These are phyloP conservation scores for Andrographis paniculata DNA, from an alignment of 305 asterid species.

Conservation along the genomic window DNA sequence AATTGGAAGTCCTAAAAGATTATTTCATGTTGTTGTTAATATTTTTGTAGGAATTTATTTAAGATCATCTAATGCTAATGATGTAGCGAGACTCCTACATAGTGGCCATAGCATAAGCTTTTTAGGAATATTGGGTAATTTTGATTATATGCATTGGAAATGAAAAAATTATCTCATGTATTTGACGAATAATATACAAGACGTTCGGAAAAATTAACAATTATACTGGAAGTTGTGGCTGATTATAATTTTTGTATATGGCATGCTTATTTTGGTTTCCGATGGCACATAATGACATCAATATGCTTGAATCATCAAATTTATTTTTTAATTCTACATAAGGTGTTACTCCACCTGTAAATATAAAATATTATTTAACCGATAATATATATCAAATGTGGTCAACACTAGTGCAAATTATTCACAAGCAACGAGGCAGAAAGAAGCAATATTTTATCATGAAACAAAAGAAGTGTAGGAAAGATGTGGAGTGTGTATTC, in stretches of 20 bases:
- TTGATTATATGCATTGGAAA: too few species aligned
- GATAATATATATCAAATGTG: neutral
- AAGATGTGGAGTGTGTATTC: neutral
- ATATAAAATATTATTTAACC: neutral
- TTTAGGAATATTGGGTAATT: neutral
- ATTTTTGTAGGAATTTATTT: too few species aligned
- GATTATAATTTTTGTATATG: neutral
- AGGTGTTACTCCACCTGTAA: neutral
- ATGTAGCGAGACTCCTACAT: too few species aligned
- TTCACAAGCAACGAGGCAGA: neutral
- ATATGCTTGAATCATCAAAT: neutral
- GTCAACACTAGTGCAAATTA: neutral
- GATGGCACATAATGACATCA: neutral
- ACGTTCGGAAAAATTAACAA: neutral
- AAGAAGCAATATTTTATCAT: neutral
- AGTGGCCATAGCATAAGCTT: too few species aligned
- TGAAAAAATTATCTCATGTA: too few species aligned
- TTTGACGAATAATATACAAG: neutral
- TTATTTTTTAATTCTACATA: neutral
- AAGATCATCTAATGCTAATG: too few species aligned
- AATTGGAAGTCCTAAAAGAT: neutral
- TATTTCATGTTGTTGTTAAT: neutral
- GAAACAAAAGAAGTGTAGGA: neutral
- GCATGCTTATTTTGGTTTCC: conserved; percentile 6
- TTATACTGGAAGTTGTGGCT: conserved; percentile 1